Percentiles rank a stretch among this genome's conserved stretches.
These are phyloP conservation scores for Ulota crispa DNA, from an alignment of 225 moss, liverwort and hornwort genomes.

Conservation along the genomic window DNA sequence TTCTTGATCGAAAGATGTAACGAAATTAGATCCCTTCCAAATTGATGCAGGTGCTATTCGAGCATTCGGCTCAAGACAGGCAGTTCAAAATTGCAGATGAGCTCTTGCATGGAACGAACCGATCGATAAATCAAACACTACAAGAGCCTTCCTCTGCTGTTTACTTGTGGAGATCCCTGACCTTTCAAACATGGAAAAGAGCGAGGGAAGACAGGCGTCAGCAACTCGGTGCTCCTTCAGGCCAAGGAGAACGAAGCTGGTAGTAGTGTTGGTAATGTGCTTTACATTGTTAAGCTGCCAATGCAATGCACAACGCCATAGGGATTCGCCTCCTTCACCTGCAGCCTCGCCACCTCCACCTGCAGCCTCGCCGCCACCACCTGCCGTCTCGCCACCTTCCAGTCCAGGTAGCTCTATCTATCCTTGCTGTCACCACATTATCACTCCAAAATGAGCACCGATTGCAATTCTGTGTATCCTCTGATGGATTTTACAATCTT, in stretches of 20 bases:
- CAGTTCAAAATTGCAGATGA: background rate
- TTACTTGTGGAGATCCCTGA: background rate
- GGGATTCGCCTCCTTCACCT: constrained; percentile 35
- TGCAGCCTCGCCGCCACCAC: constrained; percentile 27
- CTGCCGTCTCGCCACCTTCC: constrained; percentile 28
- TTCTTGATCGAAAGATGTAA: constrained; percentile 7
- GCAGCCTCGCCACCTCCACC: constrained; percentile 17
- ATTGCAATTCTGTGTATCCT: background rate
- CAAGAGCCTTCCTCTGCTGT: background rate
- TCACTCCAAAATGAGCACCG: constrained; percentile 10
- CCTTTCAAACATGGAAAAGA: background rate
- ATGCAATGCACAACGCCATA: constrained; percentile 38
- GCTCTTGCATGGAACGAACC: constrained; percentile 1
- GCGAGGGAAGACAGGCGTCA: constrained; percentile 14
- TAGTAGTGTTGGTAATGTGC: constrained; percentile 13
- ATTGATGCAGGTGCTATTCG: constrained; percentile 16
- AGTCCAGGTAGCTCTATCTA: constrained; percentile 29
- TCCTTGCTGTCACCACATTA: background rate
- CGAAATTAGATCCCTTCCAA: background rate
- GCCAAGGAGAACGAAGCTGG: constrained; percentile 22
- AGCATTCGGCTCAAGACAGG: constrained; percentile 5
- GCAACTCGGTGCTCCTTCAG: background rate
- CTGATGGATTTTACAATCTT: background rate
- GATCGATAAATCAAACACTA: background rate
- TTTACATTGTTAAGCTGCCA: constrained; percentile 29